These are phyloP conservation scores for Takashimella tepidaria DNA, from an alignment of 1,284 basidiomycete genomes.

Conservation along the genomic window DNA sequence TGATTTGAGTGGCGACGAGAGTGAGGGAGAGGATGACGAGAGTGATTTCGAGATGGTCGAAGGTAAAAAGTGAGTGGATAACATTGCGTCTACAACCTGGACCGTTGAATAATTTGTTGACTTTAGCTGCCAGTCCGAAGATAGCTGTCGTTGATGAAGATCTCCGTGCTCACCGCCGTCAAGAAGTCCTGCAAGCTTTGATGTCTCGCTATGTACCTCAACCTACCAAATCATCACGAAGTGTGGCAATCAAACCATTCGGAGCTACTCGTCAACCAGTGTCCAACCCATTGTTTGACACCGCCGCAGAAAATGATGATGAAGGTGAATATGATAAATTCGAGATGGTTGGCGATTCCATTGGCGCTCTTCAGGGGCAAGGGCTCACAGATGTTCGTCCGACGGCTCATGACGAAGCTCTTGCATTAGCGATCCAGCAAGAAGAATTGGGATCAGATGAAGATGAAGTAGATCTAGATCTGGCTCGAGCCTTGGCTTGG, in stretches of 20 bases:
- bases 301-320: slow-evolving; percentile 53
- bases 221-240: slow-evolving; percentile 27
- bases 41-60: slow-evolving; percentile 35
- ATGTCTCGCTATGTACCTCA: slow-evolving; percentile 55
- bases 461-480: slow-evolving; percentile 33
- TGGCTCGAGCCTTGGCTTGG: slow-evolving; percentile 33
- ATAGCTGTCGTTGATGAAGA: slow-evolving; percentile 55
- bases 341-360: slow-evolving; percentile 25
- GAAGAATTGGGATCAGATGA: slow-evolving; percentile 45
- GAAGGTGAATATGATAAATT: slow-evolving; percentile 46
- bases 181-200: slow-evolving; percentile 63
- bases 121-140: neutral
- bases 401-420: slow-evolving; percentile 42
- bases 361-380: no score
- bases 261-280: slow-evolving; percentile 24
- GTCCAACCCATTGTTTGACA: slow-evolving; percentile 56
- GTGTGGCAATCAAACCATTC: slow-evolving; percentile 33
- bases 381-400: slow-evolving; percentile 26
- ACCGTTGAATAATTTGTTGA: no score
- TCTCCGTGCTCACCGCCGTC: slow-evolving; percentile 60
- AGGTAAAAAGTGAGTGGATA: slow-evolving; percentile 53
- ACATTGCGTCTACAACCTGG: slow-evolving; percentile 9
- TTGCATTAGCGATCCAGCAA: slow-evolving; percentile 43
- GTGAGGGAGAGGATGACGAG: slow-evolving; percentile 17
- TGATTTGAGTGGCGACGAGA: slow-evolving; percentile 5